phyloP scores from a whole-genome alignment of 768 basidiomycete species.

The Ramaria rubella region DNA sequence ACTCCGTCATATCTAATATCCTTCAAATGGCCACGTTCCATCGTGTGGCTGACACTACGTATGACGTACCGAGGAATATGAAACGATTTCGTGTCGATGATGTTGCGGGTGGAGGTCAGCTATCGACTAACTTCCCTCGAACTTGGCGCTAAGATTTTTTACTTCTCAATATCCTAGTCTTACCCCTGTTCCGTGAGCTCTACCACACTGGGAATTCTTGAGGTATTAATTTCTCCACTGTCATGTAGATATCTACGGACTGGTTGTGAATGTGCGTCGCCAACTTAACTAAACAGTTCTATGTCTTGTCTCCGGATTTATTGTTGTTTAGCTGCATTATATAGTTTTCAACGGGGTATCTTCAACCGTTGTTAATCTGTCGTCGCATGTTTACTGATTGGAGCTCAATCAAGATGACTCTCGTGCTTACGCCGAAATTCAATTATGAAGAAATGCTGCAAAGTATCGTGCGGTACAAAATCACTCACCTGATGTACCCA shows the following conservation, averaged over 20 bases:
- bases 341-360: conserved; percentile 20
- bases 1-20: conserved; percentile 53
- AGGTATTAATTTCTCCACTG: neutral
- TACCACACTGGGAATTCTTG: neutral
- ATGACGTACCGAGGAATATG: neutral
- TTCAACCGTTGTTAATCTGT: neutral
- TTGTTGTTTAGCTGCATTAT: conserved; percentile 13
- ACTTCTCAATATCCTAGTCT: neutral
- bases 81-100: conserved; percentile 53
- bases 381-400: neutral
- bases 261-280: conserved; percentile 13
- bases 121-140: neutral
- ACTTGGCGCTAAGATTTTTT: neutral
- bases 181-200: conserved; percentile 16
- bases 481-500: conserved; percentile 13
- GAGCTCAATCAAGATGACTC: conserved; percentile 10
- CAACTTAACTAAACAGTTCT: neutral
- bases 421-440: conserved; percentile 20
- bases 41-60: conserved; percentile 33
- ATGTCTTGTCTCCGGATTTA: neutral
- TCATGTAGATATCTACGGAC: conserved; percentile 16
- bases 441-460: conserved; percentile 17
- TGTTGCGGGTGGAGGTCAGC: conserved; percentile 47
- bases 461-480: conserved; percentile 19
- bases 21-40: conserved; percentile 52